phyloP scores from a whole-genome alignment of 1,284 basidiomycete genomes.

The Cerioporus squamosus region DNA sequence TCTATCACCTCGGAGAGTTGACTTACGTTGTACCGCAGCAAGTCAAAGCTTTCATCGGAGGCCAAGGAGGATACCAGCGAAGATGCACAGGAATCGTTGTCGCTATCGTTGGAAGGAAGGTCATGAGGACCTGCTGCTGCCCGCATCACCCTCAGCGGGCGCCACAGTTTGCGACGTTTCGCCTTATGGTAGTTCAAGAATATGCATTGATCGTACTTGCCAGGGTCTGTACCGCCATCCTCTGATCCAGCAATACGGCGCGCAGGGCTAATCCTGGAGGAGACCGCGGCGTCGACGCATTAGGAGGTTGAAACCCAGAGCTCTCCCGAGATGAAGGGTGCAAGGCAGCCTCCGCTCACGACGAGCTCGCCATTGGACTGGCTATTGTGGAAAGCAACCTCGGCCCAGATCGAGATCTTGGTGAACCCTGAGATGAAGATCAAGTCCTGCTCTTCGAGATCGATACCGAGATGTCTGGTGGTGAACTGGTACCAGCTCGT shows the following conservation, averaged over 20 bases:
- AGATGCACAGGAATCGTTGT: no score
- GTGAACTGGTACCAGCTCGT: conserved; percentile 7
- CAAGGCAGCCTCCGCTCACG: background rate
- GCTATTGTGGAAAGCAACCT: conserved; percentile 4
- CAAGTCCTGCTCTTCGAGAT: conserved; percentile 13
- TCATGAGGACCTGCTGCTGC: conserved; percentile 4
- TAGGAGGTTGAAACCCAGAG: background rate
- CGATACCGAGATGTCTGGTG: background rate
- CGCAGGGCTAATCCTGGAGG: background rate
- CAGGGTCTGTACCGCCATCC: background rate
- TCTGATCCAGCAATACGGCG: background rate
- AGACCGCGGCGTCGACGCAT: background rate
- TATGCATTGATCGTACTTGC: background rate
- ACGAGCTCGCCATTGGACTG: background rate
- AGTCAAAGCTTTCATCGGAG: no score
- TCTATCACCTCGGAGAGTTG: no score
- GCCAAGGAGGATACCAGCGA: no score
- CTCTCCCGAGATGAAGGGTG: background rate
- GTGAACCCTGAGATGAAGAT: conserved; percentile 20
- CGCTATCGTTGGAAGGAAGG: no score
- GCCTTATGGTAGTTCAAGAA: conserved; percentile 8
- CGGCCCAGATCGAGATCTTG: conserved; percentile 22
- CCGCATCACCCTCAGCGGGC: background rate
- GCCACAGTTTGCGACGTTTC: background rate
- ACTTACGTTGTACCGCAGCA: no score